Evolutionary conservation across 2,329 filamentous ascomycete genomes (phyloP).

Genomic region (Karstenula rhodostoma): DNA sequence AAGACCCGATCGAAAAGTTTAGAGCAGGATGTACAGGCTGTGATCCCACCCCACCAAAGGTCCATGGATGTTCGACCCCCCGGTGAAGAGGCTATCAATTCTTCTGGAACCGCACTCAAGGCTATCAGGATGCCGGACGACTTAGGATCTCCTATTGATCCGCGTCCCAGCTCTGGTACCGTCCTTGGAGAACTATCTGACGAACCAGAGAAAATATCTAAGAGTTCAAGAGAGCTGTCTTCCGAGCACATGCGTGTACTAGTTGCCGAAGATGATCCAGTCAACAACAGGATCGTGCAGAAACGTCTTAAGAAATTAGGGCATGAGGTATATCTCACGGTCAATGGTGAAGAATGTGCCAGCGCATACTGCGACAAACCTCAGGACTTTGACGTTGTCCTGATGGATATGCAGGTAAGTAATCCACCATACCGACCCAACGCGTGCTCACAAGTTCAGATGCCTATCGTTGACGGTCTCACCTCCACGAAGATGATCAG

Average conservation of each 20-base stretch:
- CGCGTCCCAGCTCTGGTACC: constrained; percentile 23
- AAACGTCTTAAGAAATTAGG: constrained; percentile 81
- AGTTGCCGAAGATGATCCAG: constrained; percentile 86
- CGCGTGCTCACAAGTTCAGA: constrained; percentile 59
- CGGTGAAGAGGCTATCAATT: constrained; percentile 51
- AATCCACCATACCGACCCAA: background rate
- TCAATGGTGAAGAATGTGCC: constrained; percentile 87
- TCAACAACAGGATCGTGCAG: constrained; percentile 82
- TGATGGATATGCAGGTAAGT: constrained; percentile 92
- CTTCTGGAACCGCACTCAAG: constrained; percentile 53
- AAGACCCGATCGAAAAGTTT: constrained; percentile 37
- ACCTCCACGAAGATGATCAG: constrained; percentile 85
- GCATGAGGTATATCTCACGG: constrained; percentile 74
- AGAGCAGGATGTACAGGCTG: constrained; percentile 25
- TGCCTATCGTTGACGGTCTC: constrained; percentile 90
- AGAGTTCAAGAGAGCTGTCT: constrained; percentile 26
- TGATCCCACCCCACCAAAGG: constrained; percentile 38
- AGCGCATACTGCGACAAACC: constrained; percentile 71
- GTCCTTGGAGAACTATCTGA: constrained; percentile 42
- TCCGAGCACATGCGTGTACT: constrained; percentile 68
- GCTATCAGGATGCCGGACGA: constrained; percentile 59
- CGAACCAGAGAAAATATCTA: constrained; percentile 21
- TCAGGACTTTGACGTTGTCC: constrained; percentile 74
- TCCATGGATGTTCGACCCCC: constrained; percentile 55
- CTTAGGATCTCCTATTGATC: constrained; percentile 20